Base-by-base conservation (phyloP, 805 yeast species). In the Nakazawaea sp. region DNA sequence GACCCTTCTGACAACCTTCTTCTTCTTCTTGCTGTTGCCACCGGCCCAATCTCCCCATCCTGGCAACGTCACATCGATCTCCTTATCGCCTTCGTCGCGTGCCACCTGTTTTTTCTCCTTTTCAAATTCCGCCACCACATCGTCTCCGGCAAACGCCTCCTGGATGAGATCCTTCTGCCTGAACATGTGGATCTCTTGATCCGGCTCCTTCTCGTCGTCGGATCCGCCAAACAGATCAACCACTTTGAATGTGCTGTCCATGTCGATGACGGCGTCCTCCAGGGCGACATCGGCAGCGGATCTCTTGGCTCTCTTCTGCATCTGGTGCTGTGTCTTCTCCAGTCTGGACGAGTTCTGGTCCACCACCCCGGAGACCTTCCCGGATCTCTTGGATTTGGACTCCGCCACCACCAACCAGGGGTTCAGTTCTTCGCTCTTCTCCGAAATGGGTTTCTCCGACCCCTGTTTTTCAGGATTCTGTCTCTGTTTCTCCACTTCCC, bases 21-120 rank as follows among this genome's bases (percentile, higher is more conserved):
- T 72, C 55, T 74, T 77, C 53, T 71, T 70, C 55, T 64, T 64
- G 13, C 47, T 53, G 41, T 51, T 59, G 8, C 72, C 75, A 27
- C 96, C 96, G 9, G 90, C 83, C 98, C 98, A 92, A 30, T 82
- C 84, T 33, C 97, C 97, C 97, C 97, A 92, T 1, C 98, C 98
- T 3, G 97, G 97, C 36, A 89, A 61, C 0, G 95, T 81, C 33
- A 82, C 62, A 54, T 89, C 96, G 41, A 82, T 80, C 50, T 81
- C 88, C 53, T 86, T 72, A 58, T 90, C 97, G 41, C 78, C 97
- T 57, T 90, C 97, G 32, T 82, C 88, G 30, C 64, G 72, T 5
- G 70, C 66, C 10, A 72, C 72, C 46, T 74, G 69, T 40, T 67
- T 64, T 62, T 90, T 92, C 49, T 89, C 97, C 11, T 64, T 70